Evolutionary conservation across 306 rosid species (phyloP).

Genomic region (Phaseolus lunatus): DNA sequence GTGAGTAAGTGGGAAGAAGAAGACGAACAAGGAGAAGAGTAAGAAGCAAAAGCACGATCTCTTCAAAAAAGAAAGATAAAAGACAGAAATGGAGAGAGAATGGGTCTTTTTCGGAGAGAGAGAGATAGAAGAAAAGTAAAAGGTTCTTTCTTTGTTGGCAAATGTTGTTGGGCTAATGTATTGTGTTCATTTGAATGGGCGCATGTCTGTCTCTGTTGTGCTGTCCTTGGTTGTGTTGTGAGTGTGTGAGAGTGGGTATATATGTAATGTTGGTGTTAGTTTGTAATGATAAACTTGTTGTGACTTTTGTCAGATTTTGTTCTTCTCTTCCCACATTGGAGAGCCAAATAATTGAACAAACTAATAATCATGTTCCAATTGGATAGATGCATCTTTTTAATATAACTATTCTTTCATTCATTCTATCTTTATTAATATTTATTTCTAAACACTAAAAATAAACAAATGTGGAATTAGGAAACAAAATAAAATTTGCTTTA

Average conservation of each 20-base stretch:
- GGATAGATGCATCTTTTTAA: background rate
- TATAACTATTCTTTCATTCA: no score
- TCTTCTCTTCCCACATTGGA: slow-evolving; percentile 11
- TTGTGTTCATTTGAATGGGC: slow-evolving; percentile 20
- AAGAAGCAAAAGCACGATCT: slow-evolving; percentile 19
- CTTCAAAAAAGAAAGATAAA: background rate
- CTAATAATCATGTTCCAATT: slow-evolving; percentile 1
- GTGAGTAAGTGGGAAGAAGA: slow-evolving; percentile 20
- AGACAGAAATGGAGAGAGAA: slow-evolving; percentile 5
- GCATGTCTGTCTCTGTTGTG: slow-evolving; percentile 37
- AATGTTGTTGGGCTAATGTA: slow-evolving; percentile 7
- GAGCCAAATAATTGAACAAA: background rate
- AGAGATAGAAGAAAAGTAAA: slow-evolving; percentile 21
- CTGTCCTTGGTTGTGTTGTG: background rate
- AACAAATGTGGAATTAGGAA: no score
- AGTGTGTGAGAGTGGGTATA: background rate
- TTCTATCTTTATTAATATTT: no score
- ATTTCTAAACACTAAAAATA: no score
- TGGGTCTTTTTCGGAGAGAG: slow-evolving; percentile 17
- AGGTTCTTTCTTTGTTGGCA: slow-evolving; percentile 31
- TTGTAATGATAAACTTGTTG: slow-evolving; percentile 21
- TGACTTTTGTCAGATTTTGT: slow-evolving; percentile 37
- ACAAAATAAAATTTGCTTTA: no score
- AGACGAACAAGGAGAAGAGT: no score
- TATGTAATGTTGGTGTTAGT: slow-evolving; percentile 3